Base-by-base conservation (phyloP, 768 basidiomycete species). In the Lanmaoa pseudosensibilis region DNA sequence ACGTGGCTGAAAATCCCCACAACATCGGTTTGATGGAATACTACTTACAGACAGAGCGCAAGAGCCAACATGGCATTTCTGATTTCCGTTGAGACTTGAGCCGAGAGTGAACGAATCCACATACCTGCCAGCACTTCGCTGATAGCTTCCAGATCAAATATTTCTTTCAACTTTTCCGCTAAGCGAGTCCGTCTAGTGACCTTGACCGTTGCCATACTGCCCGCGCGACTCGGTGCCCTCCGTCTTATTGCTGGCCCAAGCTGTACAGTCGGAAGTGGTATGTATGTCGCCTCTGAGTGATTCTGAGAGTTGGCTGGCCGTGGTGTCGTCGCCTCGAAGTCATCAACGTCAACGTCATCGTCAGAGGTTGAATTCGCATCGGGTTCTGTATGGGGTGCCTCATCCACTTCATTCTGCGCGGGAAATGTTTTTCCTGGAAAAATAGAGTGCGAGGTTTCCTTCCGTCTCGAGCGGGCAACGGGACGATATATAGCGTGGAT, bases 61-160 rank as follows among this genome's bases (percentile, higher is more conserved):
- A 74, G 11, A 98, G 77, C 92, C 94, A 98, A 69, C 94, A 97
- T 2, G 92, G 88, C 83, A 96, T 87, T 78, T 97, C 94, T 86
- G 69, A 65, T 36, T 30, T 50, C 47, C 54, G 37, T 52, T 61
- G 27, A 64, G 51, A 48, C 40, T 43, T 37, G 32, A 16, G 30
- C 27, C 13, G 13, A 23, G 44, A 46, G 12, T 47, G 21, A 36
- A 51, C 47, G 5, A 53, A 32, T 46, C 41, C 15, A 75, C 83
- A 56, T 59, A 90, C 90, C 91, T 58, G 90, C 86, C 54, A 90
- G 75, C 12, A 99, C 95, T 70, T 96, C 92, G 52, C 87, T 81
- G 39, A 94, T 89, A 41, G 83, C 86, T 18, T 83, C 78, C 38
- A 98, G 68, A 37, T 90, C 88, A 65, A 94, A 99, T 2, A 98